Conservation (phyloP, 768 basidiomycete species). For the Mycena capillaripes region DNA sequence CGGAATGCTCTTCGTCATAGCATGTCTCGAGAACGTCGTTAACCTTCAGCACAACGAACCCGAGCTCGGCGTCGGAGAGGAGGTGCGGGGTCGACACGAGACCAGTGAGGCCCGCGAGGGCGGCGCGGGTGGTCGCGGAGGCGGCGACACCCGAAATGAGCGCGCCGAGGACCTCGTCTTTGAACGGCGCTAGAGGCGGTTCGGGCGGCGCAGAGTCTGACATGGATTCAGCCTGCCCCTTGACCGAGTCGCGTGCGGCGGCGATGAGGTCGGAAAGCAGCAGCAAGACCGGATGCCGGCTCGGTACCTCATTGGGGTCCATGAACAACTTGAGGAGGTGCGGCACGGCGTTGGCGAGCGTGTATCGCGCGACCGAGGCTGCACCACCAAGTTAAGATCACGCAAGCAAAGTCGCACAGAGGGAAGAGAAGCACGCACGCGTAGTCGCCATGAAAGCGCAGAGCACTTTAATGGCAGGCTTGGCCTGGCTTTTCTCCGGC, state of each 20-base stretch:
- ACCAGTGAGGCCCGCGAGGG: constrained; percentile 75
- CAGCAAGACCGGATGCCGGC: constrained; percentile 74
- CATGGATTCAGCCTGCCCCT: neutral
- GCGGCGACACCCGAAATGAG: constrained; percentile 71
- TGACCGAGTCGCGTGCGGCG: constrained; percentile 61
- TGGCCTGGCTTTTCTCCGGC: constrained; percentile 94
- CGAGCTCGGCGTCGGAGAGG: constrained; percentile 79
- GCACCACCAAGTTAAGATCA: too few species aligned
- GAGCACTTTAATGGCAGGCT: constrained; percentile 87
- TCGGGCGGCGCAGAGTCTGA: constrained; percentile 35
- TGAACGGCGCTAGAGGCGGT: constrained; percentile 68
- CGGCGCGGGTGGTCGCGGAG: constrained; percentile 65
- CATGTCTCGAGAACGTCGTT: constrained; percentile 76
- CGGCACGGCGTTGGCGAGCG: constrained; percentile 76
- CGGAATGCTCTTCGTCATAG: constrained; percentile 61
- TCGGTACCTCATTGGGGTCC: constrained; percentile 76
- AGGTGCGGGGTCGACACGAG: constrained; percentile 76
- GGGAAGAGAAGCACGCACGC: constrained; percentile 62
- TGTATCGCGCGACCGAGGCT: constrained; percentile 81
- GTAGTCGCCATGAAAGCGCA: constrained; percentile 84
- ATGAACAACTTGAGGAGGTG: constrained; percentile 85
- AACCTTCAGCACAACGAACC: constrained; percentile 82
- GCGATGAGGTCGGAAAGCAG: constrained; percentile 77
- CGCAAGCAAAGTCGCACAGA: neutral
- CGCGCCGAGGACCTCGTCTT: constrained; percentile 82